Base-by-base conservation (phyloP, 2,329 filamentous ascomycete genomes). In the Apiospora rasikravindrae region DNA sequence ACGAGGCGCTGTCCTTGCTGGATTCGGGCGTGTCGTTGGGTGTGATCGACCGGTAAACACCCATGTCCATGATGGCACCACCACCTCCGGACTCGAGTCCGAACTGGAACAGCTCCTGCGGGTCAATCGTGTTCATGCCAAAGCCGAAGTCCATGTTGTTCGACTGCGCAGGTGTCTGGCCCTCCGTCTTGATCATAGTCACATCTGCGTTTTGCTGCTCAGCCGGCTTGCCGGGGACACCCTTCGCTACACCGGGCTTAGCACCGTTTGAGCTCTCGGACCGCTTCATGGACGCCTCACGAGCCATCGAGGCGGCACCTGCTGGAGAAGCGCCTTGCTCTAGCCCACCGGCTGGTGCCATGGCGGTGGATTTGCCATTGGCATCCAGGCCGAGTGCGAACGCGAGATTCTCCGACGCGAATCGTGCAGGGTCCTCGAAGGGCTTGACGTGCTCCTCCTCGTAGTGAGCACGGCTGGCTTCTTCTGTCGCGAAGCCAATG, bases 11-110 rank as follows among this genome's bases (percentile, higher is more conserved):
- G 71, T 91, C 89, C 78, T 91, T 90, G 79, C 85, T 88, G 2
- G 89, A 91, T 75, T 91, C 90, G 0, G 90, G 90, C 10, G 90
- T 92, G 77, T 91, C 89, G 73, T 90, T 89, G 0, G 89, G 89
- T 33, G 89, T 89, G 71, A 88, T 81, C 0, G 87, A 85, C 26
- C 86, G 86, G 76, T 89, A 90, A 11, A 88, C 81, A 70, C 81
- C 84, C 78, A 88, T 85, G 73, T 91, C 88, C 16, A 84, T 84
- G 71, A 89, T 86, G 2, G 87, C 83, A 24, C 86, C 88, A 13
- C 82, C 81, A 45, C 82, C 83, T 14, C 78, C 82, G 72, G 76
- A 77, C 74, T 87, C 85, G 7, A 86, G 80, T 2, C 81, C 79
- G 22, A 88, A 80, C 37, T 81, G 79, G 69, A 86, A 82, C 6